phyloP scores from a whole-genome alignment of 2,329 filamentous ascomycete species.

The Talaromyces sp. region DNA sequence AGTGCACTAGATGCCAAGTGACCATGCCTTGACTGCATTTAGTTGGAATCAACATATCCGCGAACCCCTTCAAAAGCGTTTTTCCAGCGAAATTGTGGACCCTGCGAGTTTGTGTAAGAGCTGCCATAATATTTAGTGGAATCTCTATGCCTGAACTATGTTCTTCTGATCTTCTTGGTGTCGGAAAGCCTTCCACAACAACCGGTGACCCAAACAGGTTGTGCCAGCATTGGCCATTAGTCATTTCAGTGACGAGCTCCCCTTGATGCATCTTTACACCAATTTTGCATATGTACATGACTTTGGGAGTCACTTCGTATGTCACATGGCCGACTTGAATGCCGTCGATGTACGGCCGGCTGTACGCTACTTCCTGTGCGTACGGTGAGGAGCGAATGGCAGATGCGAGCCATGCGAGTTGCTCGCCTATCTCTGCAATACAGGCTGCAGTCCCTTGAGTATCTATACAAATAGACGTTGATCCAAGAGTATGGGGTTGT shows the following conservation, averaged over 20 bases:
- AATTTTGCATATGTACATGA: slow-evolving; percentile 4
- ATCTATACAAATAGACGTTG: slow-evolving; percentile 1
- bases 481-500: background rate
- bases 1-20: slow-evolving; percentile 28
- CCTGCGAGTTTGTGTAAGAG: slow-evolving; percentile 8
- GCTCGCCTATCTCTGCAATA: slow-evolving; percentile 31
- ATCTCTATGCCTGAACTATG: slow-evolving; percentile 27
- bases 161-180: slow-evolving; percentile 14
- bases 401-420: slow-evolving; percentile 32
- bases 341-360: slow-evolving; percentile 11
- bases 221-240: slow-evolving; percentile 27
- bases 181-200: slow-evolving; percentile 28
- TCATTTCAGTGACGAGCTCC: background rate
- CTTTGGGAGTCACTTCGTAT: background rate
- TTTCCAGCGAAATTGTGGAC: slow-evolving; percentile 22
- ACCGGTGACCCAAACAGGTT: slow-evolving; percentile 24
- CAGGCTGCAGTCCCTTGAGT: slow-evolving; percentile 6
- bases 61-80: slow-evolving; percentile 32
- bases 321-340: background rate
- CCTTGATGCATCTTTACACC: background rate
- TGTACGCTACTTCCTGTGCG: slow-evolving; percentile 12
- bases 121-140: slow-evolving; percentile 9
- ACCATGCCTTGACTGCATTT: slow-evolving; percentile 10
- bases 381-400: slow-evolving; percentile 24
- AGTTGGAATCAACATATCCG: slow-evolving; percentile 26